phyloP scores from a whole-genome alignment of 768 basidiomycete species.

The Tylopilus sp. region DNA sequence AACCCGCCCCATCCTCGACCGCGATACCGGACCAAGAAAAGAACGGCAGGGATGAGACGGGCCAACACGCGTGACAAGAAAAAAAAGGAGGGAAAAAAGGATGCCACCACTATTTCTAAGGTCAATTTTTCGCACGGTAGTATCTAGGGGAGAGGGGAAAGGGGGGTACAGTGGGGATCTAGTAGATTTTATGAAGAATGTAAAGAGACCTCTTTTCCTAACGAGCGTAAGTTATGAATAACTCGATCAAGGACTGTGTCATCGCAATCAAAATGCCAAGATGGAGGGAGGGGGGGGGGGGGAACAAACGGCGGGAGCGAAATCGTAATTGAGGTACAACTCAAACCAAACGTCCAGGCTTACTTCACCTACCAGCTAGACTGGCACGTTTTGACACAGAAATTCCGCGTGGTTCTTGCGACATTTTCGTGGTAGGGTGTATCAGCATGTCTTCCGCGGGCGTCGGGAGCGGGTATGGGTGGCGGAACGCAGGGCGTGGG shows the following conservation, averaged over 20 bases:
- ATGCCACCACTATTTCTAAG: not conserved
- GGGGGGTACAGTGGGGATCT: not conserved
- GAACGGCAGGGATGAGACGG: conserved; percentile 9
- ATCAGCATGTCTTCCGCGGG: conserved; percentile 51
- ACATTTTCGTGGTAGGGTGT: conserved; percentile 13
- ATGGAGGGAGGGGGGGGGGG: conserved; percentile 1
- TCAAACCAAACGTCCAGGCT: not conserved
- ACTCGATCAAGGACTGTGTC: conserved; percentile 15
- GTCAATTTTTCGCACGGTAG: conserved; percentile 15
- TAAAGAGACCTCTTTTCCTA: not conserved
- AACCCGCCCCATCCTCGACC: conserved; percentile 11
- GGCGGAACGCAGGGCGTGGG: conserved; percentile 7
- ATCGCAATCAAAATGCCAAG: not conserved
- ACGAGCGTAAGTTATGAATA: conserved; percentile 26
- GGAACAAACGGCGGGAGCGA: no score
- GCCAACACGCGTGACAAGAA: conserved; percentile 13
- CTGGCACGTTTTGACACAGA: conserved; percentile 29
- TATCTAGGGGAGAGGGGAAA: not conserved
- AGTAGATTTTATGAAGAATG: no score
- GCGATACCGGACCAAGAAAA: conserved; percentile 8
- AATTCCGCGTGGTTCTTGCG: conserved; percentile 10
- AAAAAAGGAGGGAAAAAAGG: not conserved
- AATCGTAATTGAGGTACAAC: not conserved
- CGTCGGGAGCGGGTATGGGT: conserved; percentile 52
- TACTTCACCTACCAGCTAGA: conserved; percentile 30